Percentiles rank a stretch among this genome's conserved stretches.
Conservation (phyloP, 2,329 filamentous ascomycete species). For the Fusarium temperatum region DNA sequence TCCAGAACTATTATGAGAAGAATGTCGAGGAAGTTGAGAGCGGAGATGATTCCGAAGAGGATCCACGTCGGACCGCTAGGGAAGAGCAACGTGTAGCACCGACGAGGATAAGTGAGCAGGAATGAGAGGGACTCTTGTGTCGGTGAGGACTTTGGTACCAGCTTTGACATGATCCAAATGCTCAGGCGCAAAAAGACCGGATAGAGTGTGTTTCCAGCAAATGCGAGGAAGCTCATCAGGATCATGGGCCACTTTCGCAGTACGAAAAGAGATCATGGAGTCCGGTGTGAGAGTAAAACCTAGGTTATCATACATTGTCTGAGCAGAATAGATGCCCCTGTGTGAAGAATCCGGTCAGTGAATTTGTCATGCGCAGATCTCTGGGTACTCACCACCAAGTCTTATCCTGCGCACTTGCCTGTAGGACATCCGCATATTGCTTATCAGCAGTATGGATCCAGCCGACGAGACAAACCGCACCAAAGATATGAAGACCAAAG, state of each 20-base stretch:
- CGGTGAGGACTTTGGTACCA: constrained; percentile 49
- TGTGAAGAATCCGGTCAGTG: background rate
- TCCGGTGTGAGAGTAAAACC: constrained; percentile 61
- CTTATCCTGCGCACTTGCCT: constrained; percentile 49
- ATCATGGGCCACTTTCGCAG: constrained; percentile 54
- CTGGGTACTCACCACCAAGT: constrained; percentile 57
- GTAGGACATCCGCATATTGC: constrained; percentile 53
- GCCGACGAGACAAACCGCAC: constrained; percentile 55
- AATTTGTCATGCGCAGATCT: fast-evolving
- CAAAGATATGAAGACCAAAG: constrained; percentile 57
- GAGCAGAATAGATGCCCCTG: constrained; percentile 59
- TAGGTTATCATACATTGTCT: constrained; percentile 61
- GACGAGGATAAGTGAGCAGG: constrained; percentile 67
- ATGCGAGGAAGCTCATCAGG: constrained; percentile 57
- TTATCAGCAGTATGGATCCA: constrained; percentile 55
- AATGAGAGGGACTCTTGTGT: constrained; percentile 60
- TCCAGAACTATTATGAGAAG: constrained; percentile 62
- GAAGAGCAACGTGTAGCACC: constrained; percentile 71
- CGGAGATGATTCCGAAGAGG: constrained; percentile 58
- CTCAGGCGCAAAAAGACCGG: constrained; percentile 65
- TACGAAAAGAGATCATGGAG: constrained; percentile 60
- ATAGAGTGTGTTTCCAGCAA: constrained; percentile 64
- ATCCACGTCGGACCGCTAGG: constrained; percentile 68
- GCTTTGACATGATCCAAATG: constrained; percentile 64
- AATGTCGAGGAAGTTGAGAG: constrained; percentile 63